Evolutionary conservation across 2,329 filamentous ascomycete genomes (phyloP), one percentile per base, ranked within the genome.

Genomic region (Chaetomium globosum): DNA sequence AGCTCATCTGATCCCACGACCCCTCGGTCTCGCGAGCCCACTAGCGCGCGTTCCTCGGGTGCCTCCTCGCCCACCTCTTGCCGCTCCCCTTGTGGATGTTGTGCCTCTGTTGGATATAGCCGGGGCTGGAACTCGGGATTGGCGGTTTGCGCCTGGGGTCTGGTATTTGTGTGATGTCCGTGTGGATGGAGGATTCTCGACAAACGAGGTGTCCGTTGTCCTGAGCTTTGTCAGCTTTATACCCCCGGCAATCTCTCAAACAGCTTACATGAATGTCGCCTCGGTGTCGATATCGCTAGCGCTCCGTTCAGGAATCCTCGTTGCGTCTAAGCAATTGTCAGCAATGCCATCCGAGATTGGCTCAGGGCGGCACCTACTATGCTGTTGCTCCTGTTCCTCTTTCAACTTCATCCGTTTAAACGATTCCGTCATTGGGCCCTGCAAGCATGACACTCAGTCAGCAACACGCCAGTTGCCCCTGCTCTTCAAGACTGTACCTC

Each of bases 121-220:
- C 6, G 80, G 77, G 21, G 78, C 77, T 6, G 82, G 81, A 8
- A 84, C 74, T 51, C 82, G 82, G 9, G 83, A 83, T 65, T 81
- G 79, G 55, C 77, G 80, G 9, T 74, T 79, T 16, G 81, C 74
- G 5, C 77, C 79, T 7, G 82, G 75, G 7, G 77, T 80, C 31
- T 78, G 75, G 68, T 80, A 81, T 67, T 80, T 83, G 8, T 79
- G 75, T 5, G 79, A 78, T 30, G 82, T 75, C 71, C 81, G 86
- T 28, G 82, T 81, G 16, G 83, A 79, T n/a, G 84, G 78, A 8
- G 93, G 93, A 72, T 97, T 91, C 39, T 97, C 92, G 63, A 97
- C 87, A 74, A 97, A 97, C 1, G 91, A 92, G 6, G 90, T 96
- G 74, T 97, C 93, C 12, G 92, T 96, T 28, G 93, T 97, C 83